These are phyloP conservation scores for Xenosphaeropsis pyriputrescens DNA, from an alignment of 2,329 filamentous ascomycete species.

Conservation along the genomic window DNA sequence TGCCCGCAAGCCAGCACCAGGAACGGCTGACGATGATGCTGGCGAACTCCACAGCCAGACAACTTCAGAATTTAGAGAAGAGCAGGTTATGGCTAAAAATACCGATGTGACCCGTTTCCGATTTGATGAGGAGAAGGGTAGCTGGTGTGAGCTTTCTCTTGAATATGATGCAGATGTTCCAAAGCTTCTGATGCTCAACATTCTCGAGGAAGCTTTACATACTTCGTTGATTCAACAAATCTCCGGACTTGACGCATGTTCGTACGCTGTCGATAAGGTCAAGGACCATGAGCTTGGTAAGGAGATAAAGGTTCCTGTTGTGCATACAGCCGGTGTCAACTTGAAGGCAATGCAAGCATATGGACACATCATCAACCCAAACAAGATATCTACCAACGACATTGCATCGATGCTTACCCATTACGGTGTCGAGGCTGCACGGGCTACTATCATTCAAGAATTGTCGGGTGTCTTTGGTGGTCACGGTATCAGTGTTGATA, in stretches of 20 bases:
- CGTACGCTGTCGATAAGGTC: constrained; percentile 44
- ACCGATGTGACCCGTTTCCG: constrained; percentile 60
- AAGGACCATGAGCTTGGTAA: constrained; percentile 31
- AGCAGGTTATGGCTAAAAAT: constrained; percentile 47
- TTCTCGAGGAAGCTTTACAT: constrained; percentile 70
- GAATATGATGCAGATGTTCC: constrained; percentile 69
- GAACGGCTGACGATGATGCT: not conserved
- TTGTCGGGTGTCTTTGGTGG: constrained; percentile 72
- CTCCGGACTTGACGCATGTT: constrained; percentile 58
- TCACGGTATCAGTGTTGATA: constrained; percentile 87
- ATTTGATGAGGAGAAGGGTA: constrained; percentile 61
- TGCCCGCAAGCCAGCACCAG: constrained; percentile 8
- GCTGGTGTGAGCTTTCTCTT: constrained; percentile 67
- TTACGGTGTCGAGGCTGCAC: constrained; percentile 90
- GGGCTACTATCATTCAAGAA: constrained; percentile 75
- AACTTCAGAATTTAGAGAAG: constrained; percentile 29
- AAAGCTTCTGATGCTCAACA: constrained; percentile 84
- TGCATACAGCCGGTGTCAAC: constrained; percentile 78
- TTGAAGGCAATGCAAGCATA: constrained; percentile 82
- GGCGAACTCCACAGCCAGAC: too few relatives aligned
- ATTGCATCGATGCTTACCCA: constrained; percentile 70
- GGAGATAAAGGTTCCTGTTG: constrained; percentile 34
- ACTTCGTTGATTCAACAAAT: constrained; percentile 81
- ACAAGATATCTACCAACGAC: constrained; percentile 83
- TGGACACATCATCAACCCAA: constrained; percentile 70